Evolutionary conservation across 768 basidiomycete genomes (phyloP).

Genomic region (Omphalotus guepiniiformis): DNA sequence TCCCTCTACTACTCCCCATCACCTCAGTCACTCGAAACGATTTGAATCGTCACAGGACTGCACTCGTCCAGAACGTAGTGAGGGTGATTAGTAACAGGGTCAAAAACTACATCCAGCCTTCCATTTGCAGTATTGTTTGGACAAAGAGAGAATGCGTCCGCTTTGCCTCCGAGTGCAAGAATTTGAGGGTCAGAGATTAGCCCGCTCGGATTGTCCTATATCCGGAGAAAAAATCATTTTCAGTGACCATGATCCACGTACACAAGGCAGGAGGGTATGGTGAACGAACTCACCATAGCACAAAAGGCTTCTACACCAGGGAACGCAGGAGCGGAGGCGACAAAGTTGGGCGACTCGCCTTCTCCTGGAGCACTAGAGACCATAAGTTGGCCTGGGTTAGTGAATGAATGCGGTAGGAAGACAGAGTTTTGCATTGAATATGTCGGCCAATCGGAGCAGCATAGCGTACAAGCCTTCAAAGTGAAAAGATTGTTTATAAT

Average conservation of each 20-base stretch:
- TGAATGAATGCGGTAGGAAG: conserved; percentile 33
- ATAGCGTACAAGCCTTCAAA: conserved; percentile 33
- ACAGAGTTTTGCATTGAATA: conserved; percentile 36
- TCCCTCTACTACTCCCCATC: too few relatives aligned
- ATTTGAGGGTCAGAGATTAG: conserved; percentile 25
- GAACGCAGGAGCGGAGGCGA: conserved; percentile 40
- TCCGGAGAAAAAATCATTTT: neutral
- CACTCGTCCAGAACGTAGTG: conserved; percentile 36
- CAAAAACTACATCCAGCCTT: conserved; percentile 37
- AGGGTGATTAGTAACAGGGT: conserved; percentile 38
- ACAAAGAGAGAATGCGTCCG: conserved; percentile 40
- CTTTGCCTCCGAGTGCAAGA: conserved; percentile 35
- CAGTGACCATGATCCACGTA: neutral
- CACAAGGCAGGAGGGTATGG: neutral
- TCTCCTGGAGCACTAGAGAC: conserved; percentile 32
- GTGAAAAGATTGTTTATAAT: neutral
- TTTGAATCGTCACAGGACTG: conserved; percentile 30
- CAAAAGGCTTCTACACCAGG: conserved; percentile 39
- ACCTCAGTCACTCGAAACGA: too few relatives aligned
- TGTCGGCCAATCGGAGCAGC: conserved; percentile 40
- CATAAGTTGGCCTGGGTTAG: conserved; percentile 34
- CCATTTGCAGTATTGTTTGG: conserved; percentile 37
- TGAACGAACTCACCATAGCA: conserved; percentile 27
- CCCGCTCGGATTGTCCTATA: conserved; percentile 22
- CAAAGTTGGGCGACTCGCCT: conserved; percentile 41